phyloP scores from a whole-genome alignment of 2,329 filamentous ascomycete species.

The Verticillium dahliae region DNA sequence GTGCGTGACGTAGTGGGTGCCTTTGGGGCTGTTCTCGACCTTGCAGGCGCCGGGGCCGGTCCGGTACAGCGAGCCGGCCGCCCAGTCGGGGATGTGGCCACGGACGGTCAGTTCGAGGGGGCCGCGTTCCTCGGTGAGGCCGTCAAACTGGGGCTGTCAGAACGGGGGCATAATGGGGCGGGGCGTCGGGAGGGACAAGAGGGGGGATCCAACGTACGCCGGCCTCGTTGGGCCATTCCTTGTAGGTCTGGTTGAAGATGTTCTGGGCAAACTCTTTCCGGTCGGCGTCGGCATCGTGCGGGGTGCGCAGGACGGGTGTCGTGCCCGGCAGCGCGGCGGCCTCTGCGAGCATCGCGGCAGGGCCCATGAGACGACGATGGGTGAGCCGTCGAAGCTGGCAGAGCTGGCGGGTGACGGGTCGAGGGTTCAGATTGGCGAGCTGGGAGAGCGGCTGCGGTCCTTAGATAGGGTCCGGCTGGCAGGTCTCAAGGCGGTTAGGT shows the following conservation, averaged over 20 bases:
- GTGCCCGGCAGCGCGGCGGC: neutral
- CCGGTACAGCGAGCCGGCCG: constrained; percentile 65
- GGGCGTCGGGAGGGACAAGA: too few species aligned
- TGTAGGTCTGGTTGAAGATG: constrained; percentile 23
- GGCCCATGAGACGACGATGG: neutral
- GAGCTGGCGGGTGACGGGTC: neutral
- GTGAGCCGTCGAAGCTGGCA: neutral
- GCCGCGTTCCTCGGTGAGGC: constrained; percentile 56
- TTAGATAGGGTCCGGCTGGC: neutral
- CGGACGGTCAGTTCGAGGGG: constrained; percentile 57
- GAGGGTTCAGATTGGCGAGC: neutral
- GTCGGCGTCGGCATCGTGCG: constrained; percentile 6
- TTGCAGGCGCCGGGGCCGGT: constrained; percentile 65
- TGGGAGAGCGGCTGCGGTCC: neutral
- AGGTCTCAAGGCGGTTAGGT: neutral
- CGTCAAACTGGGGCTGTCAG: constrained; percentile 51
- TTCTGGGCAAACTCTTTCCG: constrained; percentile 7
- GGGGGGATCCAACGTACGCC: constrained; percentile 24
- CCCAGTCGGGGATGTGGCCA: constrained; percentile 64
- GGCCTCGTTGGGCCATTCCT: constrained; percentile 41
- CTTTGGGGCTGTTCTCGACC: constrained; percentile 49
- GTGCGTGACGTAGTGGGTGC: constrained; percentile 58
- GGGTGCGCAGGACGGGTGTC: constrained; percentile 6
- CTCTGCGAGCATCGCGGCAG: neutral
- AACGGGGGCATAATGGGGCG: neutral